Base-by-base conservation (phyloP, 257 asterid species). In the Nicotiana noctiflora region DNA sequence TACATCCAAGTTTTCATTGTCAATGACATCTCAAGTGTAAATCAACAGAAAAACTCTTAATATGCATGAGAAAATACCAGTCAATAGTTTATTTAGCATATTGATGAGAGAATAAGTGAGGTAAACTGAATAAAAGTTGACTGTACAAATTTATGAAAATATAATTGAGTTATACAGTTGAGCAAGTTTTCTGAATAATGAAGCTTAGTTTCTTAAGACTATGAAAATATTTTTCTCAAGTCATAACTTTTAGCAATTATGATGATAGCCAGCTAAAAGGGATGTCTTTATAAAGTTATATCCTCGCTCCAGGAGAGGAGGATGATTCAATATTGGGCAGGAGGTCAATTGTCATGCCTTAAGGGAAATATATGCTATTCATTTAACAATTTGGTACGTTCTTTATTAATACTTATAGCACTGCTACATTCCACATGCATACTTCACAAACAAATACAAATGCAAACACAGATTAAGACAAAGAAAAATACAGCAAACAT, bases 1-100 rank as follows among this genome's bases (percentile, higher is more conserved):
- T 60, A 84, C 79, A 80, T 60, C 88, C 84, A 83, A 63, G 29
- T 80, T 57, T 82, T 81, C 60, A 80, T 37, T 55, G 75, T 75
- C 51, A 72, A 55, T 49, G 64, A 82, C 68, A 80, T 59, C 27
- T 56, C 18, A n/a, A 0, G 78, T 44, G 55, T n/a, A 67, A 17
- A 34, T 10, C 79, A 70, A 52, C 23, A 44, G 17, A 80, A 3
- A 83, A 63, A 57, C 8, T 51, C 76, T 78, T 57, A 27, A 19
- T 14, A 67, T 55, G 17, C 75, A 14, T 49, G 31, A 52, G 72
- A 23, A 31, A 29, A 61, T 12, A 31, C 10, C 70, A 18, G 52
- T 23, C 27, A 15, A 44, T 46, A 74, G 25, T 49, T 74, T 74
- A 23, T 14, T 49, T 49, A 49, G 44, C 79, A 49, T 49, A 25